A percentile compares a stretch with the other conserved stretches of the same genome.
phyloP scores from a whole-genome alignment of 345 rosid genomes.

The Turritis glabra region DNA sequence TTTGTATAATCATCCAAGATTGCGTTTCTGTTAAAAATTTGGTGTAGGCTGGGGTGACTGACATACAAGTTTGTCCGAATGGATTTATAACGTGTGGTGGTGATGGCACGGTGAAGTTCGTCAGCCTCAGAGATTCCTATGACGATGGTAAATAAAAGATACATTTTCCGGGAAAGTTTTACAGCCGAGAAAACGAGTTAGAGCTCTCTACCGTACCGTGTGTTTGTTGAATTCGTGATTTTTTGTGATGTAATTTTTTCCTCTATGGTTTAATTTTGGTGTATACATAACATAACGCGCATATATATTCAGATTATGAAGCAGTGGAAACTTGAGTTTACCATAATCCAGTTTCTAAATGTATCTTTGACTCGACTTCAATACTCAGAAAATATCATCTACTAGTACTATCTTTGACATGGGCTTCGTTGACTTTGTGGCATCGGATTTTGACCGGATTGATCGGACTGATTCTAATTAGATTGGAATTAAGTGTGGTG shows the following conservation, averaged over 20 bases:
- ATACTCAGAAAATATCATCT: not conserved
- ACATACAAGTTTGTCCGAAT: constrained; percentile 68
- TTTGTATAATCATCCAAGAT: not conserved
- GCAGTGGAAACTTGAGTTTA: constrained; percentile 7
- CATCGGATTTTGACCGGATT: constrained; percentile 26
- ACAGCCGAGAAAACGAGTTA: not conserved
- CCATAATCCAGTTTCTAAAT: not conserved
- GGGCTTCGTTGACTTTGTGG: constrained; percentile 11
- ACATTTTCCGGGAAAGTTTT: constrained; percentile 14
- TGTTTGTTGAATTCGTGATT: not conserved
- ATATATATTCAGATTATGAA: not conserved
- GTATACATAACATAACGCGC: not conserved
- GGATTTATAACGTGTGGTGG: constrained; percentile 92
- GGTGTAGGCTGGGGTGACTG: constrained; percentile 87
- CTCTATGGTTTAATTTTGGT: not conserved
- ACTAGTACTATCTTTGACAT: not conserved
- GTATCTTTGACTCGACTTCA: constrained; percentile 23
- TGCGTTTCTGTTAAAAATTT: constrained; percentile 14
- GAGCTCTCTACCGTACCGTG: not conserved
- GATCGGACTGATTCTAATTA: not conserved
- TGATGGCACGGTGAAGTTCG: constrained; percentile 77
- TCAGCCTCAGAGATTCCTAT: constrained; percentile 46
- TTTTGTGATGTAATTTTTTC: not conserved
- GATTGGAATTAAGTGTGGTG: not conserved
- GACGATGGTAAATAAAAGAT: constrained; percentile 8